These are phyloP conservation scores for Helenozyma rhizophorensis DNA, from an alignment of 805 yeast genomes.

Conservation along the genomic window DNA sequence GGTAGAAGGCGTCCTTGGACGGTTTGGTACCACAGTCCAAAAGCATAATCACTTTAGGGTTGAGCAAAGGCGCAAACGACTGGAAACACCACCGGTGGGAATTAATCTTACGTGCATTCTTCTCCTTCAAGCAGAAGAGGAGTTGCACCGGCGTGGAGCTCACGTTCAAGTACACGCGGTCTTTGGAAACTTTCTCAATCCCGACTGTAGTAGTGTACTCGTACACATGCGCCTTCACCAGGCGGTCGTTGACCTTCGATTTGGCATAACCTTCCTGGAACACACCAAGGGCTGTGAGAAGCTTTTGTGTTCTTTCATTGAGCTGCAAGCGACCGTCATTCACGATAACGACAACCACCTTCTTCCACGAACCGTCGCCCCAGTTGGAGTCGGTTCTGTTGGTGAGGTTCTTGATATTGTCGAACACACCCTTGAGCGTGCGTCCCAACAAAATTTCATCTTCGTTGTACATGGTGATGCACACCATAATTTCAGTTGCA, in stretches of 20 bases:
- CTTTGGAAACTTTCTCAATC: slow-evolving; percentile 57
- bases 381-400: slow-evolving; percentile 64
- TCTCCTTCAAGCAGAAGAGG: slow-evolving; percentile 84
- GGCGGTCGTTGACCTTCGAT: slow-evolving; percentile 76
- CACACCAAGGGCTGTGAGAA: slow-evolving; percentile 82
- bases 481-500: slow-evolving; percentile 79
- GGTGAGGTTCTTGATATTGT: slow-evolving; percentile 72
- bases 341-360: slow-evolving; percentile 82
- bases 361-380: slow-evolving; percentile 97
- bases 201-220: slow-evolving; percentile 94
- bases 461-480: slow-evolving; percentile 88
- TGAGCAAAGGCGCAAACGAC: slow-evolving; percentile 77
- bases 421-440: slow-evolving; percentile 83
- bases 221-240: slow-evolving; percentile 82
- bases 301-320: slow-evolving; percentile 70
- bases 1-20: slow-evolving; percentile 74
- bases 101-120: slow-evolving; percentile 84
- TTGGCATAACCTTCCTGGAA: slow-evolving; percentile 96
- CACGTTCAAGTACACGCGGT: slow-evolving; percentile 62
- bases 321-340: slow-evolving; percentile 90
- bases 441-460: slow-evolving; percentile 76
- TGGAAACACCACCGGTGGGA: slow-evolving; percentile 97
- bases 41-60: slow-evolving; percentile 79
- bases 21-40: slow-evolving; percentile 96
- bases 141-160: slow-evolving; percentile 79